Evolutionary conservation across 192 early-diverging fungal genomes (phyloP), one percentile per base, ranked within the genome.

Genomic region (Coemansia javaensis): DNA sequence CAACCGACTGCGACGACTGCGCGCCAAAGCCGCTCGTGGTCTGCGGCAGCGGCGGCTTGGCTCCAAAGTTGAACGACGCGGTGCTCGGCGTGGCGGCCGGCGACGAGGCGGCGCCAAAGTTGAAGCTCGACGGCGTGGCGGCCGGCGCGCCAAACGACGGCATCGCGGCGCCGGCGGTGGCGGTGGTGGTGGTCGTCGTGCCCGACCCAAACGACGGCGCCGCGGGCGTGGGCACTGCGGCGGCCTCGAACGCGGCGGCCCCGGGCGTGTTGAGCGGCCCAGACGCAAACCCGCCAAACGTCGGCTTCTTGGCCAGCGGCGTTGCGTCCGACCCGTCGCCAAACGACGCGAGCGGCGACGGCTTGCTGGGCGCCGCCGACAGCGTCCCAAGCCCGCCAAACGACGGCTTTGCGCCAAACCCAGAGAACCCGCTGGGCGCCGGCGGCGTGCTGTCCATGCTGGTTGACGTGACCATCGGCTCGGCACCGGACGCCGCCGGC

Each of bases 201-300:
- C n/a, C 23, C 6, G 50, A 42, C 16, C 53, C 44, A 39, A 74
- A 74, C 22, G 59, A 53, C 7, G 63, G 44, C 6, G 24, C 56
- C 1, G 67, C 60, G 0, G 67, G 68, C 9, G 62, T 72, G 5
- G 62, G 45, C 18, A 64, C 53, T 15, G 47, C 53, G 8, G 68
- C 35, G 3, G 62, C 31, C 36, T 64, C 57, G 18, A 72, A 71
- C 4, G 60, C 56, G n/a, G 67, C 56, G n/a, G 67, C 67, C 25
- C 56, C 54, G 17, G 67, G 67, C 23, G 67, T 71, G 47, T 63
- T 63, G 39, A 61, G 39, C 15, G 43, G 32, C 7, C 61, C 57
- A 48, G 64, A 53, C 8, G 36, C 34, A 22, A 72, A 65, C 28
- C 31, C 34, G 11, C 38, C 34, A 22, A 72, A 65, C 28, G 35